A percentile compares a stretch with the other conserved stretches of the same genome.
Conservation (phyloP, 1,284 basidiomycete species). For the Sporisorium graminicola region DNA sequence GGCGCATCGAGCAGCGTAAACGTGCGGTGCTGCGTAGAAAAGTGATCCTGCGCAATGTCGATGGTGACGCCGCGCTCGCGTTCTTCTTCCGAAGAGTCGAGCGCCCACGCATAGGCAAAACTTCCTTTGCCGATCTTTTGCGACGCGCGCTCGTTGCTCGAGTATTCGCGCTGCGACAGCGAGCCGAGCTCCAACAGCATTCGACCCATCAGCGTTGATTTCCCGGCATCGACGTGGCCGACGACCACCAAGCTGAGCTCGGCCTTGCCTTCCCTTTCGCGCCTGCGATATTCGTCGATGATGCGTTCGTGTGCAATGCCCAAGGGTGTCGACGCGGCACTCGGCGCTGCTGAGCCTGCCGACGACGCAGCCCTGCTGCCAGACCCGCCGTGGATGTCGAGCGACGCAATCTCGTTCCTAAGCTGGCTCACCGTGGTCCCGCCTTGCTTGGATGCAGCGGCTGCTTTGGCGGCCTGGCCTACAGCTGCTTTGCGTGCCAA, state of each 20-base stretch:
- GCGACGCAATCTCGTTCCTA: constrained; percentile 55
- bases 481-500: constrained; percentile 41
- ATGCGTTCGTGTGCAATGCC: constrained; percentile 84
- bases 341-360: constrained; percentile 65
- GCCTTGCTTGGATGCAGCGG: constrained; percentile 64
- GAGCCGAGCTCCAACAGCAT: constrained; percentile 90
- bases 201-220: constrained; percentile 96
- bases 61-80: constrained; percentile 95
- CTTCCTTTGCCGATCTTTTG: constrained; percentile 90
- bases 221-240: constrained; percentile 98
- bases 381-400: constrained; percentile 41
- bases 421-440: constrained; percentile 69
- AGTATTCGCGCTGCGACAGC: constrained; percentile 85
- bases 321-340: constrained; percentile 72
- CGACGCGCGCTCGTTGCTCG: constrained; percentile 90
- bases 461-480: constrained; percentile 23
- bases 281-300: constrained; percentile 81
- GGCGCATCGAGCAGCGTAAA: constrained; percentile 96
- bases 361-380: constrained; percentile 50
- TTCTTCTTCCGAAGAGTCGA: constrained; percentile 93
- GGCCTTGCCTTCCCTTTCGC: constrained; percentile 77
- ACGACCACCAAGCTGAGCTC: constrained; percentile 90
- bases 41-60: constrained; percentile 89
- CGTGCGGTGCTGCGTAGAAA: constrained; percentile 81
- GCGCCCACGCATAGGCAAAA: constrained; percentile 97